Conservation (phyloP, 1,284 basidiomycete genomes). For the Fomitopsis palustris region DNA sequence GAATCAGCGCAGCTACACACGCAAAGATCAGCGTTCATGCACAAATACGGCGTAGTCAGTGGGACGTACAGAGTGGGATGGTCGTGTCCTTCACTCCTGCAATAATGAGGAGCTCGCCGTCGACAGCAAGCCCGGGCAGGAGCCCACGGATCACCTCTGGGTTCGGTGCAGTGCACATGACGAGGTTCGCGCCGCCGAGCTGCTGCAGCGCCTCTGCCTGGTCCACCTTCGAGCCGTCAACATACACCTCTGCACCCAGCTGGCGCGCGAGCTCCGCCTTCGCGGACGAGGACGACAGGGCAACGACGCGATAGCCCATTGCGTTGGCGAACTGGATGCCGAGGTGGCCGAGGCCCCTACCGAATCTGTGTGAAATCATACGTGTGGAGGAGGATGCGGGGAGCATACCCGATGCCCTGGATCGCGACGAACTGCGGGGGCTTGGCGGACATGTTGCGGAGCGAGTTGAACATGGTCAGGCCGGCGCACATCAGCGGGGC, state of each 20-base stretch:
- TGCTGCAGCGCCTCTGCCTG: constrained; percentile 20
- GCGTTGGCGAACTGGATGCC: constrained; percentile 27
- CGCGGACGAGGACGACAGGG: constrained; percentile 23
- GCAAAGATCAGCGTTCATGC: background rate
- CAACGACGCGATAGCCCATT: constrained; percentile 28
- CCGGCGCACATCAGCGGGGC: constrained; percentile 20
- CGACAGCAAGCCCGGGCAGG: constrained; percentile 19
- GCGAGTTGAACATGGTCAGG: constrained; percentile 7
- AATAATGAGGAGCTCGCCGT: constrained; percentile 24
- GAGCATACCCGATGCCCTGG: constrained; percentile 29
- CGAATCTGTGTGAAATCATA: background rate
- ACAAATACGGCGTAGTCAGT: too few species aligned
- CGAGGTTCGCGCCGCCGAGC: constrained; percentile 26
- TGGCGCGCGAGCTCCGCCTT: constrained; percentile 24
- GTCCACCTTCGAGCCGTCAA: constrained; percentile 24
- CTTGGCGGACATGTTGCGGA: constrained; percentile 14
- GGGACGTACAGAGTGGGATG: constrained; percentile 12
- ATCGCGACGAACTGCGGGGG: constrained; percentile 26
- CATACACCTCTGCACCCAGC: constrained; percentile 27
- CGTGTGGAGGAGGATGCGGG: background rate
- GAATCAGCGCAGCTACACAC: constrained; percentile 18
- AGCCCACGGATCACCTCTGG: constrained; percentile 15
- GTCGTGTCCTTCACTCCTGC: constrained; percentile 16
- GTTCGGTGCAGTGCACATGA: constrained; percentile 28
- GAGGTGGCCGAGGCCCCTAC: constrained; percentile 30